Base-by-base conservation (phyloP, 192 early-diverging fungal species). In the Rhizoclosmatium sp. region DNA sequence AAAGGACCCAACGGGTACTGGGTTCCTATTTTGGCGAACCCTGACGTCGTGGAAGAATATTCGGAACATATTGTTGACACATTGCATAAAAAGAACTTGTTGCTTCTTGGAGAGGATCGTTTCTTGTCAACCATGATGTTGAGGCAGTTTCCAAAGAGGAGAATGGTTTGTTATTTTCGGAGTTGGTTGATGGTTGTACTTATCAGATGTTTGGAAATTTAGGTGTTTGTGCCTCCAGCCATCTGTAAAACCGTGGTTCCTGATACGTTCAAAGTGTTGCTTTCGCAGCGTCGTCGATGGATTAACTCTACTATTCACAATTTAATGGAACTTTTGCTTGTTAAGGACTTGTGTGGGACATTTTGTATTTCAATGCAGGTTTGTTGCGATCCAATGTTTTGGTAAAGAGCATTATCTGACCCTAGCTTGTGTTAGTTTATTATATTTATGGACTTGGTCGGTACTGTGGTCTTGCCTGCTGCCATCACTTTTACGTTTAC, bases 231-330 rank as follows among this genome's bases (percentile, higher is more conserved):
- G 3, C 95, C 97, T 19, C 92, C 93, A 62, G 94, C 97, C 0
- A 92, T 96, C 59, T 97, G 96, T 86, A 94, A 96, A 80, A 96
- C 96, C 12, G 90, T 95, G 44, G 96, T 97, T 31, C 96, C 96
- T 12, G 93, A 94, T 71, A 88, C 91, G 40, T 97, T 97, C 89
- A 88, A 86, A 62, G 92, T 96, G 21, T 85, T 97, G 41, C 75
- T 97, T 70, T 94, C 93, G 59, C 96, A 97, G 82, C 88, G 96
- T 59, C 89, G 96, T 62, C 92, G 97, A 44, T 98, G 97, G 97
- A 98, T 98, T 83, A 98, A 98, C 86, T 94, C 93, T 72, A 98
- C 97, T 0, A 93, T 98, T 75, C 97, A 98, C 84, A 98, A 98
- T 82, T 85, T 98, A 76, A 78, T 97, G 61, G 96, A 97, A 82